phyloP scores from a whole-genome alignment of 2,329 filamentous ascomycete genomes.

The Claviceps pazoutovae region DNA sequence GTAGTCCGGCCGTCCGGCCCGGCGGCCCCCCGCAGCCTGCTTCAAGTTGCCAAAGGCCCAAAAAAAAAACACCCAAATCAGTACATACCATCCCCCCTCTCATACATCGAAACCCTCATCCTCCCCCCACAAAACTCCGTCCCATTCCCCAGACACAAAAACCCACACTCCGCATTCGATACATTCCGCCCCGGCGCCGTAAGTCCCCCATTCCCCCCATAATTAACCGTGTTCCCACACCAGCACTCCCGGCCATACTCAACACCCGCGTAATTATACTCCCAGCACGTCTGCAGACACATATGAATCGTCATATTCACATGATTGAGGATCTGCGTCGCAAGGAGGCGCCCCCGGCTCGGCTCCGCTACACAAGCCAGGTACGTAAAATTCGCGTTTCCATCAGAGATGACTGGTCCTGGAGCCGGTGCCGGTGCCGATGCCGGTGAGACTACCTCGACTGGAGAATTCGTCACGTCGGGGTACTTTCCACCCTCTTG shows the following conservation, averaged over 20 bases:
- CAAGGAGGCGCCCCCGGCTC: conserved; percentile 17
- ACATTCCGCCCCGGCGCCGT: conserved; percentile 16
- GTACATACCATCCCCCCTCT: not conserved
- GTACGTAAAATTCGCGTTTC: conserved; percentile 24
- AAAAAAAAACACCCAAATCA: not conserved
- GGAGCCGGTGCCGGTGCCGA: conserved; percentile 3
- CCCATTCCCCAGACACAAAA: conserved; percentile 20
- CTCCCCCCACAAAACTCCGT: conserved; percentile 18
- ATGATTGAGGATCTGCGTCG: conserved; percentile 16
- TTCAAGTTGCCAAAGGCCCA: no score
- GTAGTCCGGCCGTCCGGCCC: no score
- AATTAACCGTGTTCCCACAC: conserved; percentile 20
- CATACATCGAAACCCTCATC: not conserved
- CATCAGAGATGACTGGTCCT: conserved; percentile 15
- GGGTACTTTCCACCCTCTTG: not conserved
- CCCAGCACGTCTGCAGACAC: conserved; percentile 20
- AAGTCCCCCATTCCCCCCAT: conserved; percentile 11
- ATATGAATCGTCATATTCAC: conserved; percentile 19
- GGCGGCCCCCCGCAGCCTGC: no score
- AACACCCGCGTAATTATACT: conserved; percentile 22
- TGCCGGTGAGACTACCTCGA: conserved; percentile 10
- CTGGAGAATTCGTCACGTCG: not conserved
- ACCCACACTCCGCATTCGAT: conserved; percentile 17
- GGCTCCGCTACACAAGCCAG: conserved; percentile 24
- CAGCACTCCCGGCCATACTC: conserved; percentile 26